Percentiles rank a stretch among this genome's conserved stretches.
phyloP scores from a whole-genome alignment of 257 asterid genomes.

The Solanum infundibuliforme region DNA sequence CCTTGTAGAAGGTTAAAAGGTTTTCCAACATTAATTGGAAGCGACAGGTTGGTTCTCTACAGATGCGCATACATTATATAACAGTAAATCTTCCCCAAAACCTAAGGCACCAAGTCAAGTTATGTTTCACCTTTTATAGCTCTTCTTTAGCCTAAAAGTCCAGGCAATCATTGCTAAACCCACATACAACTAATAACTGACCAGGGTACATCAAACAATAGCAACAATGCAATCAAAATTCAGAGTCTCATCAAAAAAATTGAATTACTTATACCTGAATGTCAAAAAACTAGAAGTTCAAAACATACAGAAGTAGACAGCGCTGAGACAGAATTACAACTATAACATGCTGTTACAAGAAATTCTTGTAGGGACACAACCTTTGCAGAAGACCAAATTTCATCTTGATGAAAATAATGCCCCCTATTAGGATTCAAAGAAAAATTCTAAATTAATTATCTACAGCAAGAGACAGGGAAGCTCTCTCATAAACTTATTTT shows the following conservation, averaged over 20 bases:
- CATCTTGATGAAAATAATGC: not conserved
- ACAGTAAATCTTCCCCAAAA: not conserved
- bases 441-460: not conserved
- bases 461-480: not conserved
- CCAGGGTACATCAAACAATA: not conserved
- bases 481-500: not conserved
- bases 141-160: not conserved
- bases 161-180: not conserved
- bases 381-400: not conserved
- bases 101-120: not conserved
- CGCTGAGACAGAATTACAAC: not conserved
- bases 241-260: not conserved
- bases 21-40: not conserved
- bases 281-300: not conserved
- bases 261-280: not conserved
- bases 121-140: not conserved
- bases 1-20: not conserved
- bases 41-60: not conserved
- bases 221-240: not conserved
- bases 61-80: not conserved
- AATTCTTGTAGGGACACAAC: not conserved
- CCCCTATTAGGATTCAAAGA: not conserved
- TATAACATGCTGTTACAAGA: not conserved
- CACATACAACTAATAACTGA: not conserved
- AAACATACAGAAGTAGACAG: not conserved